Percentiles rank a stretch among this genome's conserved stretches.
Conservation (phyloP, 2,329 filamentous ascomycete species). For the Talaromyces islandicus region DNA sequence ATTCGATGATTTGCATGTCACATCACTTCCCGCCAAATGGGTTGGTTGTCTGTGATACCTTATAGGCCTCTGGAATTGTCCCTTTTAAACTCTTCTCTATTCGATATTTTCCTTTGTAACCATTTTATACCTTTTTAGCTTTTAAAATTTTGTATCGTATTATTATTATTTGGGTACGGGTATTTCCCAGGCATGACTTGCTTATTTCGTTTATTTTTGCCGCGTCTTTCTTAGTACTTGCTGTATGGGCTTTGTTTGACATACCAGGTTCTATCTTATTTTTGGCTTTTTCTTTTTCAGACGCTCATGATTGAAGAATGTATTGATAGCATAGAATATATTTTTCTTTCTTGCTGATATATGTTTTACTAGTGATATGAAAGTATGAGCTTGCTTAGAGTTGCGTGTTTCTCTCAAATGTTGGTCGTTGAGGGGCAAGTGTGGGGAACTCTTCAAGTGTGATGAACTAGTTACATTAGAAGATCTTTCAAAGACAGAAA, state of each 20-base stretch:
- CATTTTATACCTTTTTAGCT: neutral
- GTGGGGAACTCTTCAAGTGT: neutral
- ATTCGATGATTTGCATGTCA: neutral
- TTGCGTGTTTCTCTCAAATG: neutral
- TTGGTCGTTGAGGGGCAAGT: neutral
- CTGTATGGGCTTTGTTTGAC: neutral
- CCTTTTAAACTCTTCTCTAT: neutral
- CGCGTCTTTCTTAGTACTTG: neutral
- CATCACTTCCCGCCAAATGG: neutral
- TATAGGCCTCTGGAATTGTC: neutral
- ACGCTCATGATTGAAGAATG: neutral
- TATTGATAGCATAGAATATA: neutral
- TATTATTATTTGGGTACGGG: neutral
- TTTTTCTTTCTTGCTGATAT: neutral
- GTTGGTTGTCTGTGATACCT: neutral
- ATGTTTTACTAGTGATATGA: neutral
- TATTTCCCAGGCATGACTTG: neutral
- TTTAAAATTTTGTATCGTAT: neutral
- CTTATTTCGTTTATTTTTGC: neutral
- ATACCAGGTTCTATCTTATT: neutral
- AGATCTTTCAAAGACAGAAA: neutral
- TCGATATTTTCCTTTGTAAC: neutral
- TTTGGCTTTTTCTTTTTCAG: neutral
- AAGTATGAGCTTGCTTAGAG: neutral
- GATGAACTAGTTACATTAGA: neutral